Conservation (phyloP, 345 rosid genomes). For the Cardiospermum halicacabum region DNA sequence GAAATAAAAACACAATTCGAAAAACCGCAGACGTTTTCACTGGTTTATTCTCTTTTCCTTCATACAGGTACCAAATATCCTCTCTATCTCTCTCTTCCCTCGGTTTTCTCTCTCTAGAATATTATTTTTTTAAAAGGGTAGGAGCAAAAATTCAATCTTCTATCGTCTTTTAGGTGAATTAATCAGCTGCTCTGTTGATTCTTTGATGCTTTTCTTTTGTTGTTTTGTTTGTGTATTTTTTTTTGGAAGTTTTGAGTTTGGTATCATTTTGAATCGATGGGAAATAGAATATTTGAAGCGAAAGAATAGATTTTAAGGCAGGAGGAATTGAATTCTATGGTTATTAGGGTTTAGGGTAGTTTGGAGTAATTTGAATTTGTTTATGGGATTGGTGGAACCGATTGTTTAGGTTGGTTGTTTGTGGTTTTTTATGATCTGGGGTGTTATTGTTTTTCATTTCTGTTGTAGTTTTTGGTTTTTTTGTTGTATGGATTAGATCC, state of each 20-base stretch:
- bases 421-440: constrained; percentile 24
- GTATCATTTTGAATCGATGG: background rate
- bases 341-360: background rate
- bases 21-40: constrained; percentile 1
- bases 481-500: constrained; percentile 22
- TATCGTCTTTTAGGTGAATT: background rate
- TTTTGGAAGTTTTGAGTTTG: background rate
- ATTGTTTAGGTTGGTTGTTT: background rate
- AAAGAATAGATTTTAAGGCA: background rate
- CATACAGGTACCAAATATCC: constrained; percentile 9
- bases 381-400: background rate
- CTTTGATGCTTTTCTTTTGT: background rate
- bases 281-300: background rate
- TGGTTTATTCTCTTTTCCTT: background rate
- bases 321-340: background rate
- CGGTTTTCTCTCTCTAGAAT: background rate
- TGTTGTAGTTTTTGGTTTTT: constrained; percentile 16
- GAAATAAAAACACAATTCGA: constrained; percentile 2
- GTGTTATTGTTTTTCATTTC: constrained; percentile 5
- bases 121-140: background rate
- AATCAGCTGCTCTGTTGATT: background rate
- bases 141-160: background rate
- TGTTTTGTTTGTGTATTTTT: background rate
- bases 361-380: background rate
- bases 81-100: background rate